Evolutionary conservation across 2,329 filamentous ascomycete species (phyloP), one percentile per base, ranked within the genome.

Genomic region (Sporothrix schenckii): DNA sequence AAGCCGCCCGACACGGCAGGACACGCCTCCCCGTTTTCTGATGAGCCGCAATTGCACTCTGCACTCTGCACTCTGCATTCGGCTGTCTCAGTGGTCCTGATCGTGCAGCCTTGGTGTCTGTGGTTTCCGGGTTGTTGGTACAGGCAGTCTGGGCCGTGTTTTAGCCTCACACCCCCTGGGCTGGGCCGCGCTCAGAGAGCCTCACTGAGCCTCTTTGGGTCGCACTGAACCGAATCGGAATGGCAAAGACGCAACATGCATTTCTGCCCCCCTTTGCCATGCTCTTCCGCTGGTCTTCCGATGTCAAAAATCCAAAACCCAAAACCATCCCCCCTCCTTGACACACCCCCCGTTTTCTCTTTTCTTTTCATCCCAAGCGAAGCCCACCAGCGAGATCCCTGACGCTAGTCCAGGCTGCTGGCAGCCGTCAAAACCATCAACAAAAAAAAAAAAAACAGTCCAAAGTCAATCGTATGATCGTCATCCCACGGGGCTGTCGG

Each of bases 291-390:
- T 21, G 6, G 5, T 16, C 53, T 13, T 34, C 2, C 52, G 41
- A 49, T 41, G 58, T 49, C 60, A 65, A 52, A 56, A 44, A 14
- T 13, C 41, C 41, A 13, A 13, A 44, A 13, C 41, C 41, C 41
- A 13, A 13, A 44, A 13, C 41, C 41, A 44, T 4, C n/a, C 30
- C 41, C 47, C 27, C 27, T 41, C 53, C 54, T 67, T 61, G 69
- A 61, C 14, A 67, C 65, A 30, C 21, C 3, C 27, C 66, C 47
- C 50, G 61, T 52, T 41, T 56, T 49, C 54, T 16, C 16, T 44
- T 49, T 54, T 53, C 67, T 70, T 30, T 70, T 70, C 69, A 14
- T 67, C 69, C 53, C 27, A 70, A 70, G 69, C 52, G 24, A 47
- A 30, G 44, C 14, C 34, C 27, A 14, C 21, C 24, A 30, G 52